Conservation (phyloP, 805 yeast genomes). For the Candida michaelii region DNA sequence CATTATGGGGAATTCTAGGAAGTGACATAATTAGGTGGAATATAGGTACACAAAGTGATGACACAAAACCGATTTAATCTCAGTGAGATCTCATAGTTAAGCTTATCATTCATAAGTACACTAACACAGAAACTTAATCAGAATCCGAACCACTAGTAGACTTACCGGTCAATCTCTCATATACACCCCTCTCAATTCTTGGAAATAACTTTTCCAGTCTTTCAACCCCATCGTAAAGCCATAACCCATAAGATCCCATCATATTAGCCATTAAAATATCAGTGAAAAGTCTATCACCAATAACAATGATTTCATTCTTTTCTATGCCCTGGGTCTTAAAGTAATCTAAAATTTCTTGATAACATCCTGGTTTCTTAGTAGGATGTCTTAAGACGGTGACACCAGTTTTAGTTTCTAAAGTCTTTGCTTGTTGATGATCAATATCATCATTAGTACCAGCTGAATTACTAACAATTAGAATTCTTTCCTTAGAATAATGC, state of each 20-base stretch:
- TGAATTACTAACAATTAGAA: constrained; percentile 84
- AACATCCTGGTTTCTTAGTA: constrained; percentile 82
- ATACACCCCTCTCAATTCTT: constrained; percentile 48
- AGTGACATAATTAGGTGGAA: neutral
- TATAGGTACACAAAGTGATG: no score
- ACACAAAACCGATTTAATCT: no score
- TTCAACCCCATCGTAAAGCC: constrained; percentile 80
- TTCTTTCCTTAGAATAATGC: constrained; percentile 59
- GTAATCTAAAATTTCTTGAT: constrained; percentile 61
- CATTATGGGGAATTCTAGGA: constrained; percentile 8
- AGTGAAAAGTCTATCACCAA: constrained; percentile 90
- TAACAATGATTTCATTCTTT: constrained; percentile 65
- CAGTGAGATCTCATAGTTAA: no score
- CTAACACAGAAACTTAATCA: neutral
- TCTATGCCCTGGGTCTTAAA: constrained; percentile 48
- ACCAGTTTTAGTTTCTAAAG: constrained; percentile 63
- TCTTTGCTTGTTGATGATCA: constrained; percentile 55
- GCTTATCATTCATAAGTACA: no score
- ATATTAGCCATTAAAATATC: constrained; percentile 91
- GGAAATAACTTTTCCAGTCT: constrained; percentile 52
- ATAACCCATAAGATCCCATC: constrained; percentile 84
- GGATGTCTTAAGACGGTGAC: constrained; percentile 68
- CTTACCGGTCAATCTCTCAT: constrained; percentile 16
- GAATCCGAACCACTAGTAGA: neutral
- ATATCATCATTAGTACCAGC: constrained; percentile 87